Percentiles rank a stretch among this genome's conserved stretches.
These are phyloP conservation scores for Musa schizocarpa DNA, from an alignment of 176 grass and related monocot species.

Conservation along the genomic window DNA sequence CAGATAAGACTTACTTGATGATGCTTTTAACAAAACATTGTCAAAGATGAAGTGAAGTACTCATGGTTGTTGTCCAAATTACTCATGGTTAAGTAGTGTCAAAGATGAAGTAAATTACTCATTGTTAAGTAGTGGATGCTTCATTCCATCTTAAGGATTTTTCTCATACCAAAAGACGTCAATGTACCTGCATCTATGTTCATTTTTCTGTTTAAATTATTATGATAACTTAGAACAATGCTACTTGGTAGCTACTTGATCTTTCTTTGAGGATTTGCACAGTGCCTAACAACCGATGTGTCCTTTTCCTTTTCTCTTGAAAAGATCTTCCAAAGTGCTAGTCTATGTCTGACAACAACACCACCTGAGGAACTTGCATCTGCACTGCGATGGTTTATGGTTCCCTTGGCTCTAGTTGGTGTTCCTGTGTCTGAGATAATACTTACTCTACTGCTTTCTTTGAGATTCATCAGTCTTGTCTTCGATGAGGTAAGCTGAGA, in stretches of 20 bases:
- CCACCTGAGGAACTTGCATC: conserved; percentile 91
- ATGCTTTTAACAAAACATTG: not conserved
- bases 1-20: not conserved
- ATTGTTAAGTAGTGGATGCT: not conserved
- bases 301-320: conserved; percentile 18
- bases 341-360: conserved; percentile 82
- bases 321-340: conserved; percentile 97
- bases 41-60: not conserved
- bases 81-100: not conserved
- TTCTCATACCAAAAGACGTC: not conserved
- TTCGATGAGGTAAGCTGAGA: conserved; percentile 77
- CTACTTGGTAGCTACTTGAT: not conserved
- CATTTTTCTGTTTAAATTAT: not conserved
- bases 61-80: not conserved
- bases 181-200: not conserved
- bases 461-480: conserved; percentile 94
- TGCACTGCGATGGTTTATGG: conserved; percentile 92
- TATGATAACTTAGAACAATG: too few species aligned
- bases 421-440: conserved; percentile 81
- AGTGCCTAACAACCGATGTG: conserved; percentile 4
- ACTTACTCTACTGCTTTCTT: conserved; percentile 80
- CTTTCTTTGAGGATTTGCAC: not conserved
- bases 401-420: conserved; percentile 61
- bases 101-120: not conserved
- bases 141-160: not conserved